phyloP scores from a whole-genome alignment of 176 grass and related monocot species.

The Raddia distichophylla region DNA sequence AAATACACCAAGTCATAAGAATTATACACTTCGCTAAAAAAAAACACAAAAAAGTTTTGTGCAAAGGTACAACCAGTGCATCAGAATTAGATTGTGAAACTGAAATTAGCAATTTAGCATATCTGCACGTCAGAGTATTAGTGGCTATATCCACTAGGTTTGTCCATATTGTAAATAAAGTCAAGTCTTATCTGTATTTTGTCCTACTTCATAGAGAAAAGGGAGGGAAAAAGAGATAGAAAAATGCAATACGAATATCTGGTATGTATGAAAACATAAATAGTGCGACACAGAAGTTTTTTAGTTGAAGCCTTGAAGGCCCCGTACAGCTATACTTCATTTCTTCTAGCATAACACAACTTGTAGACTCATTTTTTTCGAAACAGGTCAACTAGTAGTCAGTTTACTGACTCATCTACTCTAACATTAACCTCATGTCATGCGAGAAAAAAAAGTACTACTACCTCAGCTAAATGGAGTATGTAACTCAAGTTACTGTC shows the following conservation, averaged over 20 bases:
- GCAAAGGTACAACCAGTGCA: not conserved
- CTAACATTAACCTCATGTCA: slow-evolving; percentile 7
- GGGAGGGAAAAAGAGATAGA: not conserved
- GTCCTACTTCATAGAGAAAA: not conserved
- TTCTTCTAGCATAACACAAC: not conserved
- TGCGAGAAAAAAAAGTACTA: not conserved
- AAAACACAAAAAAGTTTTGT: not conserved
- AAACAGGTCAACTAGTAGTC: not conserved
- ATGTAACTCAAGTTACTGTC: not conserved
- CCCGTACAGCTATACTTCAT: not conserved
- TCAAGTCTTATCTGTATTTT: not conserved
- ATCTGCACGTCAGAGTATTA: not conserved
- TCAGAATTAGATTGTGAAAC: not conserved
- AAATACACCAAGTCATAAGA: too few relatives aligned
- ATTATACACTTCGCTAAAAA: too few relatives aligned
- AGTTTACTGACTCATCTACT: not conserved
- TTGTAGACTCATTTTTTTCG: too few relatives aligned
- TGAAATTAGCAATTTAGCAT: not conserved
- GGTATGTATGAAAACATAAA: not conserved
- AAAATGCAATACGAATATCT: not conserved
- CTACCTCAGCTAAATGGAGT: not conserved
- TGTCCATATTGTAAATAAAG: not conserved
- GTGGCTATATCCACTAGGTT: not conserved
- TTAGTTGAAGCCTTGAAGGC: not conserved
- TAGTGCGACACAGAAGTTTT: not conserved